Percentiles rank a stretch among this genome's conserved stretches.
These are phyloP conservation scores for Gossypium rotundifolium DNA, from an alignment of 345 rosid genomes.

Conservation along the genomic window DNA sequence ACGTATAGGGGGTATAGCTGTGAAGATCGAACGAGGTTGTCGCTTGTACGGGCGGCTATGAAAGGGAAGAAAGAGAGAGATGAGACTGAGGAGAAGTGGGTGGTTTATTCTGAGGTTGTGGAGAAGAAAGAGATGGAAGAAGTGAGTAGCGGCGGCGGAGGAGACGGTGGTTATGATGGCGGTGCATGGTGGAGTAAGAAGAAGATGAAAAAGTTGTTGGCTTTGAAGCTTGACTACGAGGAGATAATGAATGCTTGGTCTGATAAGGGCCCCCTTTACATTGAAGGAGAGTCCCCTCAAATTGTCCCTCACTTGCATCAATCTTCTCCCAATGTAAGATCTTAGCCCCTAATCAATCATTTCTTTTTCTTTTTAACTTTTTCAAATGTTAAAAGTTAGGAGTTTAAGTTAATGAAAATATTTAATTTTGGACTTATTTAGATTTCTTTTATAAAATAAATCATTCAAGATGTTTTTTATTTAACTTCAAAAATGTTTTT, in stretches of 20 bases:
- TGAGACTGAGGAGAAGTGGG: conserved; percentile 71
- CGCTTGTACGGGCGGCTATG: conserved; percentile 64
- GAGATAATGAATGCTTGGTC: conserved; percentile 83
- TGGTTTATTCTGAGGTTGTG: conserved; percentile 70
- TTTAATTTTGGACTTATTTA: too few species aligned
- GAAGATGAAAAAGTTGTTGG: conserved; percentile 26
- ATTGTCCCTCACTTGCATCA: conserved; percentile 67
- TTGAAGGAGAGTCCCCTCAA: conserved; percentile 48
- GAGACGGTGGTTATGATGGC: conserved; percentile 14
- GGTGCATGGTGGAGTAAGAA: conserved; percentile 15
- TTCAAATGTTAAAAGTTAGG: too few species aligned
- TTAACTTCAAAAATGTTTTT: too few species aligned
- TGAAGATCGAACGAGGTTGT: conserved; percentile 22
- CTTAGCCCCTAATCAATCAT: neutral
- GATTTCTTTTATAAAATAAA: too few species aligned
- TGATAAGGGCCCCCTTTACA: conserved; percentile 63
- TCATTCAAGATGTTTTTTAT: too few species aligned
- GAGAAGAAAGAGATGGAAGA: conserved; percentile 54
- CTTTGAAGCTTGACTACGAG: conserved; percentile 79
- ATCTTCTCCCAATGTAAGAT: conserved; percentile 36
- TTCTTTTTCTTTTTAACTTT: neutral
- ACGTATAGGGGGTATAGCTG: conserved; percentile 11
- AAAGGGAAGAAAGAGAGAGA: conserved; percentile 46
- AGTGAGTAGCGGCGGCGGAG: conserved; percentile 37
- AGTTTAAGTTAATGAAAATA: too few species aligned